Percentiles rank a stretch among this genome's conserved stretches.
Evolutionary conservation across 331 rosid genomes (phyloP).

Genomic region (Cucumis variabilis): DNA sequence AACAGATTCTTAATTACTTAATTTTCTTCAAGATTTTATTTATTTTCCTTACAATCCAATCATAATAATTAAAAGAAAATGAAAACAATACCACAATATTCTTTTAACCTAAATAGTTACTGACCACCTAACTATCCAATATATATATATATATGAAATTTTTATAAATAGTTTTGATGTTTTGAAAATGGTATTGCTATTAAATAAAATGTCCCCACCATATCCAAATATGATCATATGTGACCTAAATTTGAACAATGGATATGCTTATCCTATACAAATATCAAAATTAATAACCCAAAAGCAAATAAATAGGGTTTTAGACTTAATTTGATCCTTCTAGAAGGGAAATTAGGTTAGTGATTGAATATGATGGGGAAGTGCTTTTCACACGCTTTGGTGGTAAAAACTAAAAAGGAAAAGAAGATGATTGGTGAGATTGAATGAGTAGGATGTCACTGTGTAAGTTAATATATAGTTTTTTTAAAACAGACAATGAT

Average conservation of each 20-base stretch:
- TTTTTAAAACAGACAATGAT: too few species aligned
- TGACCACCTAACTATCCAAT: too few species aligned
- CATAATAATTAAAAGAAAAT: too few species aligned
- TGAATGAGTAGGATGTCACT: background rate
- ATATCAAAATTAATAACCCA: background rate
- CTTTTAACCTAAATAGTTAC: too few species aligned
- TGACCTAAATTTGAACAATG: background rate
- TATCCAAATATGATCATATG: background rate
- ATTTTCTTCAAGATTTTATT: too few species aligned
- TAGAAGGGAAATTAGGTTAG: slow-evolving; percentile 6
- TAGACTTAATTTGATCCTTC: background rate
- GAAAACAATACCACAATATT: too few species aligned
- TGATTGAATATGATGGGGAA: background rate
- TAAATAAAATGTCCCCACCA: background rate
- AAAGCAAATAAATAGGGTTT: background rate
- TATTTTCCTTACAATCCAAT: too few species aligned
- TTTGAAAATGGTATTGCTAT: too few species aligned
- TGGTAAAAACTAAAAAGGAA: background rate
- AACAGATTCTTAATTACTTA: too few species aligned
- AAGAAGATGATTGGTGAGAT: background rate
- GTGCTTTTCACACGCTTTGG: background rate
- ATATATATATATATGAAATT: too few species aligned
- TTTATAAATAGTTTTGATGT: too few species aligned
- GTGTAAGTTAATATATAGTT: too few species aligned
- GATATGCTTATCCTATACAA: background rate